phyloP scores from a whole-genome alignment of 176 grass and related monocot genomes.

The Stipa capillata region DNA sequence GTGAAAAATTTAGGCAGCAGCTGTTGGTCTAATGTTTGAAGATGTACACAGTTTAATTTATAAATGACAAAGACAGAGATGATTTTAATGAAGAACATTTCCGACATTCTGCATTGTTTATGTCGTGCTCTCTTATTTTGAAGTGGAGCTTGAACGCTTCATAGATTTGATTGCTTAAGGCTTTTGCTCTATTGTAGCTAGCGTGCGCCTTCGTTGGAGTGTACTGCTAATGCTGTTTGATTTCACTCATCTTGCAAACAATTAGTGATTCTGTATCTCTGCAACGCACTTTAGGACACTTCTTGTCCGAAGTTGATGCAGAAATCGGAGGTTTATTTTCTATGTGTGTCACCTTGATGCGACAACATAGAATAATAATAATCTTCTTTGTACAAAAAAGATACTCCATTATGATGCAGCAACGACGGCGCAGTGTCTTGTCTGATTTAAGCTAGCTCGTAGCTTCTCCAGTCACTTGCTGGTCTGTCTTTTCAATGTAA shows the following conservation, averaged over 20 bases:
- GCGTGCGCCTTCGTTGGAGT: neutral
- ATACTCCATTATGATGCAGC: too few species aligned
- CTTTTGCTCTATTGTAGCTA: neutral
- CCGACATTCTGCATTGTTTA: neutral
- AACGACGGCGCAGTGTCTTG: neutral
- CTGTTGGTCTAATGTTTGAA: neutral
- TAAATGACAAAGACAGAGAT: neutral
- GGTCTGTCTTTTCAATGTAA: neutral
- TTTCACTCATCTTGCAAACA: neutral
- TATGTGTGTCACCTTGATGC: too few species aligned
- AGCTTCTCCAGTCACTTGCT: neutral
- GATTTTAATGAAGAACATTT: neutral
- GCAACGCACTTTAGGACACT: too few species aligned
- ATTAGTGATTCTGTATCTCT: too few species aligned
- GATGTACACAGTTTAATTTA: constrained; percentile 10
- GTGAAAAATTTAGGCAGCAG: neutral
- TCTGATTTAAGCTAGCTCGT: neutral
- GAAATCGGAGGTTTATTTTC: too few species aligned
- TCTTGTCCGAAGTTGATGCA: too few species aligned
- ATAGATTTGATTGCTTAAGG: neutral
- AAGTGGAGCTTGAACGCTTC: neutral
- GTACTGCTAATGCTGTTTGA: neutral
- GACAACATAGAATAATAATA: too few species aligned
- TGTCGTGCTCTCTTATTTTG: neutral
- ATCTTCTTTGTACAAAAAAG: too few species aligned